Percentiles rank a stretch among this genome's conserved stretches.
Evolutionary conservation across 2,329 filamentous ascomycete genomes (phyloP).

Genomic region (Fusarium robinianum): DNA sequence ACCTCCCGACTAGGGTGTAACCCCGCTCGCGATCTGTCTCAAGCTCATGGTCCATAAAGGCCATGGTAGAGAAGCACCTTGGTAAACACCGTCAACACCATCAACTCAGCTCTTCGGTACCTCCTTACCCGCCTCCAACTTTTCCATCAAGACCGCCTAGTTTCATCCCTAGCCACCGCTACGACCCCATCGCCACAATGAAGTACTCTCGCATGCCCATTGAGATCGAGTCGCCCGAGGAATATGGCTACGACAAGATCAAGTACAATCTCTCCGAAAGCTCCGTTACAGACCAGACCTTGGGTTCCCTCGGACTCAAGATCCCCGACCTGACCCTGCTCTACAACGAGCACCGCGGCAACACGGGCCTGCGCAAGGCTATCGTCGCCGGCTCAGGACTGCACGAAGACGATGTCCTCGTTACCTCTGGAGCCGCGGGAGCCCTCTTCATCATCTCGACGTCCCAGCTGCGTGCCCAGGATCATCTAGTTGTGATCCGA

Average conservation of each 20-base stretch:
- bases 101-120: too few relatives aligned
- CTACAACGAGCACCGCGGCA: slow-evolving; percentile 31
- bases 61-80: too few relatives aligned
- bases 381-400: slow-evolving; percentile 18
- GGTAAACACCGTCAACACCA: too few relatives aligned
- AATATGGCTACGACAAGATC: slow-evolving; percentile 29
- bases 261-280: slow-evolving; percentile 34
- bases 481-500: slow-evolving; percentile 30
- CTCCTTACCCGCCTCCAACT: too few relatives aligned
- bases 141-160: too few relatives aligned
- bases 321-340: slow-evolving; percentile 26
- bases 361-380: slow-evolving; percentile 16
- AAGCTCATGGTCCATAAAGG: too few relatives aligned
- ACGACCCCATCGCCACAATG: slow-evolving; percentile 21
- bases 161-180: too few relatives aligned
- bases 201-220: slow-evolving; percentile 34
- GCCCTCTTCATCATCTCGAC: slow-evolving; percentile 31
- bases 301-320: slow-evolving; percentile 19
- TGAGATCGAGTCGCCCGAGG: slow-evolving; percentile 33
- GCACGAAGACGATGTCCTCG: slow-evolving; percentile 24
- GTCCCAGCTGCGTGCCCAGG: slow-evolving; percentile 11
- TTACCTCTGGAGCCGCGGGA: slow-evolving; percentile 29
- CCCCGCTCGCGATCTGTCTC: too few relatives aligned
- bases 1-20: too few relatives aligned
- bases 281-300: slow-evolving; percentile 29